Conservation (phyloP, 1,284 basidiomycete species). For the Leccinum holopus region DNA sequence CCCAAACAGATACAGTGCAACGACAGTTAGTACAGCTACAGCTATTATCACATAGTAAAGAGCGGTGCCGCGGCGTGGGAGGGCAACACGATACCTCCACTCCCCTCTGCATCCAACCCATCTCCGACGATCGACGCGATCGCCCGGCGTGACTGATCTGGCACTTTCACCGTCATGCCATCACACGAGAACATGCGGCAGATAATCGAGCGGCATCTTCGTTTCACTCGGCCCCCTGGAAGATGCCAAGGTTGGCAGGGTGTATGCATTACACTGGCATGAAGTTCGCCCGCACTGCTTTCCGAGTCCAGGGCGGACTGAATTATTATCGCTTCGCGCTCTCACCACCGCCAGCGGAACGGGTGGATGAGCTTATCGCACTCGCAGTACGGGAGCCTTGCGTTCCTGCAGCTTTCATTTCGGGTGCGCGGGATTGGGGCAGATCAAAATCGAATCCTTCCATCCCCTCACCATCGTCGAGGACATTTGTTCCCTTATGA, state of each 20-base stretch:
- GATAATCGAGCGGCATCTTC: slow-evolving; percentile 37
- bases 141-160: slow-evolving; percentile 30
- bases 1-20: slow-evolving; percentile 34
- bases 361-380: slow-evolving; percentile 13
- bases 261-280: slow-evolving; percentile 39
- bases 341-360: slow-evolving; percentile 22
- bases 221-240: slow-evolving; percentile 50
- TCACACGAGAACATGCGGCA: slow-evolving; percentile 52
- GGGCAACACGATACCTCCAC: slow-evolving; percentile 40
- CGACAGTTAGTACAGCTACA: too few species aligned
- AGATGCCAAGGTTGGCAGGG: slow-evolving; percentile 39
- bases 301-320: slow-evolving; percentile 52
- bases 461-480: too few species aligned
- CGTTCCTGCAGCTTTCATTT: slow-evolving; percentile 54
- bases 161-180: slow-evolving; percentile 57
- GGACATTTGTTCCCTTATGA: too few species aligned
- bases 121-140: slow-evolving; percentile 26
- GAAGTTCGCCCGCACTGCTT: slow-evolving; percentile 54
- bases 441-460: too few species aligned
- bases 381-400: slow-evolving; percentile 38
- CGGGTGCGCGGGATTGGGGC: slow-evolving; percentile 59
- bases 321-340: slow-evolving; percentile 52
- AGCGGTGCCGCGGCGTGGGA: slow-evolving; percentile 57
- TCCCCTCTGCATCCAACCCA: slow-evolving; percentile 31
- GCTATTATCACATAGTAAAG: slow-evolving; percentile 61